Evolutionary conservation across 2,329 filamentous ascomycete species (phyloP), one percentile per base, ranked within the genome.

Genomic region (Phyllosticta capitalensis): DNA sequence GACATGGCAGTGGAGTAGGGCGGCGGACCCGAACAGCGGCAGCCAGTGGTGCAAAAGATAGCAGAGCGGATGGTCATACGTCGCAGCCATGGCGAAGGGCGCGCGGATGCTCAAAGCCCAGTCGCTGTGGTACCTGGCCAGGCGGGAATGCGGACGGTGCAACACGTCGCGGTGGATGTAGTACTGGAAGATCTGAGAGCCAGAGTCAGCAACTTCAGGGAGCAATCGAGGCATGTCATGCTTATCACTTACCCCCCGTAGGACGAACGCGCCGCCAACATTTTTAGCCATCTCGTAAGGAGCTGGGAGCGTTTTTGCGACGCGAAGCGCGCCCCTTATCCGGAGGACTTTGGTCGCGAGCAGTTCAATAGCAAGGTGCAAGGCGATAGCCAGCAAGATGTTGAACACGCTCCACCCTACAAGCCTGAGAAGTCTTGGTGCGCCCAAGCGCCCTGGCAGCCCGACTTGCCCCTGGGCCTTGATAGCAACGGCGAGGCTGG

Each of bases 111-210:
- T 72, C 24, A 60, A 26, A 19, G 54, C 82, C 83, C 83, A 85
- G 33, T 67, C 65, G 20, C 72, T 62, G 65, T 86, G 83, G 67
- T 73, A 67, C 19, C 64, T 55, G 14, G 69, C 69, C 5, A 73
- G 61, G 28, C 61, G 66, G 17, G 67, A 66, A 45, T 67, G 65
- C 17, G 53, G 63, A 0, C 70, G 65, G 73, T 95, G 90, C 9
- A 96, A 79, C 24, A 87, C n/a, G 24, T 59, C 61, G 56, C 88
- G 85, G 74, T 95, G 90, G 64, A 90, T 79, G 65, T 84, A 81
- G 71, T 95, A 96, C 60, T 85, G 82, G 10, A 91, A 69, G 6
- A 83, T 67, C 75, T 89, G 53, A 30, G 49, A 54, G 33, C 33
- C 45, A 17, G 20, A 58, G 49, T 21, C n/a, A 26, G 19, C 19